Conservation (phyloP, 768 basidiomycete species). For the Termitomyces heimii region DNA sequence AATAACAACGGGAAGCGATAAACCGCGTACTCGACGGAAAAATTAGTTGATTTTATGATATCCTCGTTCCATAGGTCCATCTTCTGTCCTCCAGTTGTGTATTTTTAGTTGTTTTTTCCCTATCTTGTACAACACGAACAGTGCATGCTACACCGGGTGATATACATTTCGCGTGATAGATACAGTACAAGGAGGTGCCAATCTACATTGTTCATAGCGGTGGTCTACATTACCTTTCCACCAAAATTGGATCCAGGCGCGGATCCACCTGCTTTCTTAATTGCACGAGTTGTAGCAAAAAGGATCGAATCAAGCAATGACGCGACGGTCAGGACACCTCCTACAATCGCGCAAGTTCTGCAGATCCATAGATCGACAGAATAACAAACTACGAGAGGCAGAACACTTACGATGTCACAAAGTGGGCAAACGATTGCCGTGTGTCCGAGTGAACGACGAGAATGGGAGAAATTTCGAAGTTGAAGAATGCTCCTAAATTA, state of each 20-base stretch:
- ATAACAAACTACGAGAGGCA: background rate
- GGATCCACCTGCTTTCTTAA: slow-evolving; percentile 53
- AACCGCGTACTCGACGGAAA: slow-evolving; percentile 8
- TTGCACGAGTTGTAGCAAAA: slow-evolving; percentile 70
- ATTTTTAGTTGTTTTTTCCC: slow-evolving; percentile 1
- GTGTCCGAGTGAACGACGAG: slow-evolving; percentile 88
- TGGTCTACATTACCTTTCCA: slow-evolving; percentile 38
- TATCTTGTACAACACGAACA: slow-evolving; percentile 9
- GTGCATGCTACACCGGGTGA: slow-evolving; percentile 3
- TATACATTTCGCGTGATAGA: slow-evolving; percentile 7
- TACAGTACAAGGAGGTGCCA: slow-evolving; percentile 8
- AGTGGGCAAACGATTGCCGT: slow-evolving; percentile 95
- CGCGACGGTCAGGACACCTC: slow-evolving; percentile 94
- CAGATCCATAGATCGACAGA: background rate
- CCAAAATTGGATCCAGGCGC: slow-evolving; percentile 25
- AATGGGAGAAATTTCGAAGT: slow-evolving; percentile 97
- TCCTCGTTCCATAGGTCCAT: background rate
- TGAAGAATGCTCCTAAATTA: slow-evolving; percentile 76
- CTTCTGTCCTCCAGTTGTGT: background rate
- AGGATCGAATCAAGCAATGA: slow-evolving; percentile 82
- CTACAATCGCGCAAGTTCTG: slow-evolving; percentile 96
- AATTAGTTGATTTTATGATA: background rate
- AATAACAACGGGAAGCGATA: slow-evolving; percentile 6
- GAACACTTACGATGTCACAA: slow-evolving; percentile 84
- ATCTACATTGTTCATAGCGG: background rate